Evolutionary conservation across 2,329 filamentous ascomycete genomes (phyloP).

Genomic region (Scedosporium boydii): DNA sequence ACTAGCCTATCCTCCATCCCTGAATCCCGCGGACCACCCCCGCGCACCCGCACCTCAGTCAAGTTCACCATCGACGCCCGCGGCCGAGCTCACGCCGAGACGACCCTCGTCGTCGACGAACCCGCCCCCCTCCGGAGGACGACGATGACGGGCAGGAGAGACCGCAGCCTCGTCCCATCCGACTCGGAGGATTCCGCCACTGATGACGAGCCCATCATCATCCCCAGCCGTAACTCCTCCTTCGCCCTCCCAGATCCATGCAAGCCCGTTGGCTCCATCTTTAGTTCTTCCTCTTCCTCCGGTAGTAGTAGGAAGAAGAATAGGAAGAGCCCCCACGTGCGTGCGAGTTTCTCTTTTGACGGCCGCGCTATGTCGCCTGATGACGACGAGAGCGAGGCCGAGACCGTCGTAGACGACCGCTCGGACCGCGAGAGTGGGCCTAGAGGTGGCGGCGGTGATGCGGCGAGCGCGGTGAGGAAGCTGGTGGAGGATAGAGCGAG

Average conservation of each 20-base stretch:
- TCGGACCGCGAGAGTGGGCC: conserved; percentile 6
- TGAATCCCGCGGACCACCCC: conserved; percentile 31
- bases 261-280: conserved; percentile 38
- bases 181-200: conserved; percentile 44
- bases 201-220: conserved; percentile 56
- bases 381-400: conserved; percentile 47
- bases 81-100: conserved; percentile 48
- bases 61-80: conserved; percentile 55
- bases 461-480: conserved; percentile 50
- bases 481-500: conserved; percentile 43
- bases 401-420: conserved; percentile 43
- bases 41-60: conserved; percentile 42
- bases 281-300: conserved; percentile 19
- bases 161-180: conserved; percentile 16
- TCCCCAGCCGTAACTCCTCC: conserved; percentile 47
- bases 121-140: conserved; percentile 13
- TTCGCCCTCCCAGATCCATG: conserved; percentile 47
- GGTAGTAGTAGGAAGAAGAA: conserved; percentile 35
- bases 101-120: conserved; percentile 31
- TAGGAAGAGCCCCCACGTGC: conserved; percentile 36
- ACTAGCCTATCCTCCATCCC: conserved; percentile 49
- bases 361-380: conserved; percentile 20
- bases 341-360: conserved; percentile 23
- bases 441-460: conserved; percentile 38
- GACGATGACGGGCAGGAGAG: conserved; percentile 8